A percentile compares a stretch with the other conserved stretches of the same genome.
Conservation (phyloP, 176 grass and related monocot species). For the Paspalum vaginatum region DNA sequence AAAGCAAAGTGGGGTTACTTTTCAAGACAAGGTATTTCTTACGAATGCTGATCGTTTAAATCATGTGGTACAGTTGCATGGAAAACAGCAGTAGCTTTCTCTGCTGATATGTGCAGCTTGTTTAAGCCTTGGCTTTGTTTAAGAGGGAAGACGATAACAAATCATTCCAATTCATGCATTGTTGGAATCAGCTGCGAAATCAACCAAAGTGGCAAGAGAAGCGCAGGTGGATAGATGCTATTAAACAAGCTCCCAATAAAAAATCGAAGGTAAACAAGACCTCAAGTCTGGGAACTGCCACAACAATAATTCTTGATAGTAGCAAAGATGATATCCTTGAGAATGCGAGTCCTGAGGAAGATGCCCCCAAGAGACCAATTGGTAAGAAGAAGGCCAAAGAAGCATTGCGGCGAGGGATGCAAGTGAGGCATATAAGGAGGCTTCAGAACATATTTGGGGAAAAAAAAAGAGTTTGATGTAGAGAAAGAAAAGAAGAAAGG, state of each 20-base stretch:
- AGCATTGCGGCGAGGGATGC: not conserved
- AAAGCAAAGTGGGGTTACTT: not conserved
- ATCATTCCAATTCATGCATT: not conserved
- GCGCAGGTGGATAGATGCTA: not conserved
- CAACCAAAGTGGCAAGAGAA: not conserved
- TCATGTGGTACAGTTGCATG: not conserved
- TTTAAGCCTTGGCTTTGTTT: not conserved
- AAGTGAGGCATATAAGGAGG: not conserved
- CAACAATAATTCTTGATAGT: not conserved
- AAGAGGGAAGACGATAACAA: not conserved
- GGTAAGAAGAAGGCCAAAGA: constrained; percentile 6
- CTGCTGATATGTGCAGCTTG: not conserved
- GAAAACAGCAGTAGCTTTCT: not conserved
- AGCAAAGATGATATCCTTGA: not conserved
- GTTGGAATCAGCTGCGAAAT: not conserved
- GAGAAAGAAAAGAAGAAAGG: not conserved
- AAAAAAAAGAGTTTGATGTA: not conserved
- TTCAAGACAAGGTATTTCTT: not conserved
- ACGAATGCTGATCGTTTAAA: not conserved
- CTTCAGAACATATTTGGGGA: not conserved
- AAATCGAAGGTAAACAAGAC: not conserved
- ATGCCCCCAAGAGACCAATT: not conserved
- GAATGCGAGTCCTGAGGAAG: not conserved
- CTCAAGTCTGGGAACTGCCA: not conserved
- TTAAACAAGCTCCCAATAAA: not conserved